Evolutionary conservation across 1,284 basidiomycete species (phyloP), one percentile per base, ranked within the genome.

Genomic region (Leccinum subrobustum): DNA sequence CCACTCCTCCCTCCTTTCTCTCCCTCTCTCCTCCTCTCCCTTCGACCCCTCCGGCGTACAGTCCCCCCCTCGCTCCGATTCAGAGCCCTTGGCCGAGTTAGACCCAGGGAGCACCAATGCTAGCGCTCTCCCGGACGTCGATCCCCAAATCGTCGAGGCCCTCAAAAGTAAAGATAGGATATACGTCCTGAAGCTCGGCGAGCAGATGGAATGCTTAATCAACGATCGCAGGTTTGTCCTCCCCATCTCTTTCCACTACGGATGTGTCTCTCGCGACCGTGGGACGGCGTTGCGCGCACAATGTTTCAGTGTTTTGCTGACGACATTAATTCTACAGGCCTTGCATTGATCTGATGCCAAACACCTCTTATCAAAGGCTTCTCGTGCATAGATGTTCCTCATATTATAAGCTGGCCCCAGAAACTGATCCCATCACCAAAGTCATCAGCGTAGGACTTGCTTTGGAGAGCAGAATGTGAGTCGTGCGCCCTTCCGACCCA

Each of bases 121-220:
- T 37, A 37, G 56, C 39, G 44, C 60, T 53, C 63, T 71, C 59
- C 29, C 59, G 14, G 71, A 89, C 63, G 83, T 86, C 61, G 91
- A 92, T 78, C 78, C 83, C 9, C 86, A 88, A 74, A 91, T 73
- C 68, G 67, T 93, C 67, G 91, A 93, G 73, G 91, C 92, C n/a
- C 85, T 93, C 63, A 84, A 80, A 74, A 87, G 87, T 80, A 93
- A 93, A 77, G 91, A 93, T 74, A 82, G 91, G 68, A 80, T 93
- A 62, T 93, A 88, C 72, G 90, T 93, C 50, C 77, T 93, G 67
- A 92, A 90, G 78, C 81, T 92, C 20, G 92, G 89, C 61, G 91
- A 93, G 75, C 80, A 80, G 66, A 90, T 93, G 83, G 91, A 93
- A 74, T 76, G 75, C 56, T 80, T 93, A 70, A 89, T 93, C 69